Conservation (phyloP, 2,329 filamentous ascomycete species). For the Aspergillus caelatus region DNA sequence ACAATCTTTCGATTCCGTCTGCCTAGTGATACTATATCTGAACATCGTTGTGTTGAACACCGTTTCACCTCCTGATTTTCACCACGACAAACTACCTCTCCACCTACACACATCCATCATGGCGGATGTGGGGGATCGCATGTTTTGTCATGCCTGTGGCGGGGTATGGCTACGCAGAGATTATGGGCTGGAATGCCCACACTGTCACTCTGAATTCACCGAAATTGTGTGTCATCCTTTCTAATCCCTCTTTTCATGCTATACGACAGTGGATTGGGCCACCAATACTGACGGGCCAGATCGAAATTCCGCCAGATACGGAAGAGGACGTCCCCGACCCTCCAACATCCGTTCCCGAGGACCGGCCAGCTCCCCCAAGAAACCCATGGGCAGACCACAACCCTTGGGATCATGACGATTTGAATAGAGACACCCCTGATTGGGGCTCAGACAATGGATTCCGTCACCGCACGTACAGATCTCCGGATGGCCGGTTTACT, state of each 20-base stretch:
- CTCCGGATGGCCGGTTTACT: conserved; percentile 49
- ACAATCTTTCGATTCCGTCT: neutral
- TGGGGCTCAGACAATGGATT: conserved; percentile 25
- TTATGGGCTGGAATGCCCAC: conserved; percentile 70
- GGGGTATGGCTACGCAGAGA: conserved; percentile 78
- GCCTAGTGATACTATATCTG: neutral
- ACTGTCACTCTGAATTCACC: conserved; percentile 75
- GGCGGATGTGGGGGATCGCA: conserved; percentile 61
- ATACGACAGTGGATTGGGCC: neutral
- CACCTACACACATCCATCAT: conserved; percentile 24
- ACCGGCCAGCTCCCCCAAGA: conserved; percentile 21
- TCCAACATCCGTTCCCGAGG: conserved; percentile 26
- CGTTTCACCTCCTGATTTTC: neutral
- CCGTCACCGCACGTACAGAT: conserved; percentile 45
- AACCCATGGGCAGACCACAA: conserved; percentile 49
- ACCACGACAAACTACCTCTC: neutral
- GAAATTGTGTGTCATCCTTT: conserved; percentile 71
- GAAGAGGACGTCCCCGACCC: conserved; percentile 26
- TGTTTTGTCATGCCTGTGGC: conserved; percentile 82
- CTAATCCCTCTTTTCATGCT: conserved; percentile 1
- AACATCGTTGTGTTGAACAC: neutral
- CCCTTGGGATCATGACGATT: conserved; percentile 50
- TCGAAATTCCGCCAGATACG: conserved; percentile 37
- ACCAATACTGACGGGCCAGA: conserved; percentile 22
- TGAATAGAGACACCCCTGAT: conserved; percentile 34